Base-by-base conservation (phyloP, 192 early-diverging fungal genomes). In the Umbelopsis vinacea region DNA sequence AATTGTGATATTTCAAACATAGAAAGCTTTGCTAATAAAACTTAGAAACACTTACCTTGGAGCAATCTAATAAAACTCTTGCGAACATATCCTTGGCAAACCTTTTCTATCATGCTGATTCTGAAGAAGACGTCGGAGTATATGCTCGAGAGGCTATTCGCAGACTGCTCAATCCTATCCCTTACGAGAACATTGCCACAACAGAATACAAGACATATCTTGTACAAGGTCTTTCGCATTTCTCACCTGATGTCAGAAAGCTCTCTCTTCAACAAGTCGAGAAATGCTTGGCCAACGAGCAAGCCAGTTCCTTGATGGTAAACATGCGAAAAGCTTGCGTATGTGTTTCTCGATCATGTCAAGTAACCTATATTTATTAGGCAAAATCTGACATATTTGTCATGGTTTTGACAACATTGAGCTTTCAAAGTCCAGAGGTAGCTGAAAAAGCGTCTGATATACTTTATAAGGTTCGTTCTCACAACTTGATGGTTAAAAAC, bases 191-290 rank as follows among this genome's bases (percentile, higher is more conserved):
- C 29, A 60, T 79, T 24, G 43, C 47, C 14, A 43, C 57, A 12
- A 21, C 17, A 23, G 78, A 72, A 47, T 71, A 74, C 22, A 57
- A 76, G 74, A 23, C 55, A 24, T 81, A 75, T 66, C 63, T 83
- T 21, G n/a, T 55, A 7, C 67, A 77, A 57, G 82, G 82, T 6
- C 53, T 81, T 17, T 66, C 46, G 12, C 74, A 76, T 33, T 76
- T 76, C 66, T 71, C 73, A 23, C 76, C 79, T 4, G 67, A 71
- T 47, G 76, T 86, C 48, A 76, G 82, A 54, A 71, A 74, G 63
- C 43, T 87, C 43, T 66, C 82, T 1, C 33, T 87, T 1, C n/a
- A 71, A 43, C 81, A 80, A 24, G 66, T 86, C 8, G 79, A 79
- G 71, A 87, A 87, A 72, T 85, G 76, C 38, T 29, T 77, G 12